phyloP scores from a whole-genome alignment of 768 basidiomycete species.

The Kwoniella europaea region DNA sequence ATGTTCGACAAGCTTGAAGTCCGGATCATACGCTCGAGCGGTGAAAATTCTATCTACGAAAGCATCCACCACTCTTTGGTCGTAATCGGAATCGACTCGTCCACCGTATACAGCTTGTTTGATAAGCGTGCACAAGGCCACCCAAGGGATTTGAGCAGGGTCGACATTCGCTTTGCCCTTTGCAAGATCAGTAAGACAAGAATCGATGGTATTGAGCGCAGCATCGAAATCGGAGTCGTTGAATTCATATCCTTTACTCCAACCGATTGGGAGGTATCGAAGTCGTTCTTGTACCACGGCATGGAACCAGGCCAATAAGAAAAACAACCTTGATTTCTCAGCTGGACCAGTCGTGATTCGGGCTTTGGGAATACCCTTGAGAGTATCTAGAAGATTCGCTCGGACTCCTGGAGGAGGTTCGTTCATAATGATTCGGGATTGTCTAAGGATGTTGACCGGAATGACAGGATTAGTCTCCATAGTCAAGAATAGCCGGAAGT shows the following conservation, averaged over 20 bases:
- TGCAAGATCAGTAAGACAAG: conserved; percentile 79
- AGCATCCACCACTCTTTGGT: conserved; percentile 87
- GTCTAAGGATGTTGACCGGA: conserved; percentile 93
- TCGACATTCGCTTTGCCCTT: conserved; percentile 91
- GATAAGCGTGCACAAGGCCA: conserved; percentile 87
- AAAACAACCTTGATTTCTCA: conserved; percentile 90
- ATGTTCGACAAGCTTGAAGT: conserved; percentile 79
- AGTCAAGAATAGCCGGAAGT: conserved; percentile 95
- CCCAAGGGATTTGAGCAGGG: conserved; percentile 91
- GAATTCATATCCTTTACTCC: conserved; percentile 97
- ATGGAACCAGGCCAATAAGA: conserved; percentile 98
- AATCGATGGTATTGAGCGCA: conserved; percentile 87
- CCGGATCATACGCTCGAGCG: conserved; percentile 84
- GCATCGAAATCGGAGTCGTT: conserved; percentile 98
- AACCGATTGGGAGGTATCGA: conserved; percentile 92
- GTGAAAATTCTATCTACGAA: conserved; percentile 92
- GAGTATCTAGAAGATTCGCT: conserved; percentile 90
- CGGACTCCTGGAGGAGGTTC: conserved; percentile 97
- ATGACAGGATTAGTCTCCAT: conserved; percentile 96
- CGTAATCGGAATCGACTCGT: conserved; percentile 90
- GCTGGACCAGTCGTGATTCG: conserved; percentile 78
- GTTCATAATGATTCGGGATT: conserved; percentile 96
- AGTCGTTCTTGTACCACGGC: conserved; percentile 95
- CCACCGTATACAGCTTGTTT: conserved; percentile 97
- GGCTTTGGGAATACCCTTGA: conserved; percentile 74